Conservation (phyloP, 345 rosid species). For the Populus pruinosa region DNA sequence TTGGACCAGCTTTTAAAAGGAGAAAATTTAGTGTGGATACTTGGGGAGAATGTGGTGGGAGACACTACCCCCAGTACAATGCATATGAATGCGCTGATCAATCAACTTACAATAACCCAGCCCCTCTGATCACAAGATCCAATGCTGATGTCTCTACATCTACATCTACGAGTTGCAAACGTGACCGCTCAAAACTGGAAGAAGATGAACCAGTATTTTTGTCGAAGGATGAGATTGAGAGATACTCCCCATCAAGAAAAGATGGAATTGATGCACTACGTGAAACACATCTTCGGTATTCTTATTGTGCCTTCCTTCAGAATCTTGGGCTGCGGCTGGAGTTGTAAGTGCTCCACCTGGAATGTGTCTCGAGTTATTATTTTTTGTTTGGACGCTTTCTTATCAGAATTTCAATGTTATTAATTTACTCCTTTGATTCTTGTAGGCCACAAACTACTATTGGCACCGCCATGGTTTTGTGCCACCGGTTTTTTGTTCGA, state of each 20-base stretch:
- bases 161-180: conserved; percentile 41
- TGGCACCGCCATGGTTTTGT: conserved; percentile 77
- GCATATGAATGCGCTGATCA: conserved; percentile 24
- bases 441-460: conserved; percentile 74
- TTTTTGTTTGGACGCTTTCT: background rate
- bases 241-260: conserved; percentile 72
- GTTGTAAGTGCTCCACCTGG: conserved; percentile 45
- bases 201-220: conserved; percentile 60
- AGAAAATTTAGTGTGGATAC: conserved; percentile 51
- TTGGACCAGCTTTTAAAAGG: conserved; percentile 49
- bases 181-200: conserved; percentile 55
- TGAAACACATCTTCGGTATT: conserved; percentile 71
- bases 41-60: conserved; percentile 41
- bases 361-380: background rate
- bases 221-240: conserved; percentile 75
- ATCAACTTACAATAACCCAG: conserved; percentile 22
- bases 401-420: background rate
- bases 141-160: conserved; percentile 44
- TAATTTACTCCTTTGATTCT: background rate
- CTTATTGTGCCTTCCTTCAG: conserved; percentile 70
- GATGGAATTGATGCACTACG: conserved; percentile 70
- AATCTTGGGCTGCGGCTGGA: conserved; percentile 66
- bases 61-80: conserved; percentile 19
- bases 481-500: conserved; percentile 75
- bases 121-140: conserved; percentile 33